phyloP scores from a whole-genome alignment of 371 early-diverging fungal species.

The Nematocida ironsii region DNA sequence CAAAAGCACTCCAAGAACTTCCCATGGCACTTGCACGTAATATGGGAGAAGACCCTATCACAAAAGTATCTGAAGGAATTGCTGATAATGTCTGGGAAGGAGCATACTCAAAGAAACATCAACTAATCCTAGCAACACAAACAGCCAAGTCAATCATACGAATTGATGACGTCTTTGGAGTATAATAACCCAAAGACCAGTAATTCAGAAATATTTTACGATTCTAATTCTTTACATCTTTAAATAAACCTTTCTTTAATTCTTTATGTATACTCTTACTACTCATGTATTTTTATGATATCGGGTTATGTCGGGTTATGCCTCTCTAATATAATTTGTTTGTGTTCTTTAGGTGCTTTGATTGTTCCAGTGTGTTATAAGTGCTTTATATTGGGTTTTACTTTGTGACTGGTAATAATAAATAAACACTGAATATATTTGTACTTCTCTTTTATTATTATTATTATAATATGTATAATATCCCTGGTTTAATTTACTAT shows the following conservation, averaged over 20 bases:
- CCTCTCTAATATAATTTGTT: no score
- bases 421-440: background rate
- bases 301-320: no score
- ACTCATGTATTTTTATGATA: no score
- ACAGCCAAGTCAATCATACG: slow-evolving; percentile 88
- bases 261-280: no score
- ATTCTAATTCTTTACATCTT: background rate
- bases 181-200: background rate
- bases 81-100: slow-evolving; percentile 55
- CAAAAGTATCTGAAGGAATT: background rate
- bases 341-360: no score
- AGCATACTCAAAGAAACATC: slow-evolving; percentile 84
- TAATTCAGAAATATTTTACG: slow-evolving; percentile 1
- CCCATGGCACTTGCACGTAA: slow-evolving; percentile 94
- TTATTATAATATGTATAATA: background rate
- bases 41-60: slow-evolving; percentile 78
- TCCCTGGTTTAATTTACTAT: background rate
- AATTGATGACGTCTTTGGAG: slow-evolving; percentile 71
- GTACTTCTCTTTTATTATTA: background rate
- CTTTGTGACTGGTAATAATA: background rate
- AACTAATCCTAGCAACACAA: slow-evolving; percentile 92
- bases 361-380: no score
- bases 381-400: no score
- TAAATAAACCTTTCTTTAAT: background rate
- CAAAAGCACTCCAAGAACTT: slow-evolving; percentile 87